Evolutionary conservation across 768 basidiomycete genomes (phyloP), one percentile per base, ranked within the genome.

Genomic region (Psilocybe tampanensis): DNA sequence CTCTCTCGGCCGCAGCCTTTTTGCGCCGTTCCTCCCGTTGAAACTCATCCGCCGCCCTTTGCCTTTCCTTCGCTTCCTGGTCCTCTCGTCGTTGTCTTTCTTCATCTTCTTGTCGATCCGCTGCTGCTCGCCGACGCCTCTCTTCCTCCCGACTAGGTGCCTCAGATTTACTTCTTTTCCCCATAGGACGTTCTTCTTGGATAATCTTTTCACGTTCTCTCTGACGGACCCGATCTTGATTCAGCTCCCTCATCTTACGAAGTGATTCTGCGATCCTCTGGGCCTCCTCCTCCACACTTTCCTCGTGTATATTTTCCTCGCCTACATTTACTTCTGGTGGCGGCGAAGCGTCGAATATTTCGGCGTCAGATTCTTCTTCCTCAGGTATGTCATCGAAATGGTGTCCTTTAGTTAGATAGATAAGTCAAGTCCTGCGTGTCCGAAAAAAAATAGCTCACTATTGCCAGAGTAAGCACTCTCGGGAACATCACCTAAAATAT

Each of bases 151-250:
- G 29, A n/a, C 29, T 29, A 29, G 43, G 55, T 36, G 49, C 60
- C 54, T 64, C 63, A 3, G 60, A 73, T 48, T 72, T 78, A 9
- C 81, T 82, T 75, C 78, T 63, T 88, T 84, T 85, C 84, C 88
- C 9, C 86, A 49, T 54, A 19, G 61, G 55, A 39, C 61, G 44
- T 39, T 62, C 60, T 23, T 29, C 47, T 51, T 60, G 60, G 24
- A 45, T 51, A 24, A 51, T n/a, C 33, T 53, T 64, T 53, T 67
- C 68, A 12, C 64, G 56, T 22, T 56, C 43, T 26, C 68, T 54
- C 33, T 67, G 63, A 11, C 32, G 51, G 3, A 44, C 55, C 1
- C 68, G 66, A 56, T 66, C 61, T 33, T 57, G 56, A 48, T 69
- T 66, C 17, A 69, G 51, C 36, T 66, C 62, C 17, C 52, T 56